Evolutionary conservation across 2,329 filamentous ascomycete genomes (phyloP).

Genomic region (Penicillium capsulatum): DNA sequence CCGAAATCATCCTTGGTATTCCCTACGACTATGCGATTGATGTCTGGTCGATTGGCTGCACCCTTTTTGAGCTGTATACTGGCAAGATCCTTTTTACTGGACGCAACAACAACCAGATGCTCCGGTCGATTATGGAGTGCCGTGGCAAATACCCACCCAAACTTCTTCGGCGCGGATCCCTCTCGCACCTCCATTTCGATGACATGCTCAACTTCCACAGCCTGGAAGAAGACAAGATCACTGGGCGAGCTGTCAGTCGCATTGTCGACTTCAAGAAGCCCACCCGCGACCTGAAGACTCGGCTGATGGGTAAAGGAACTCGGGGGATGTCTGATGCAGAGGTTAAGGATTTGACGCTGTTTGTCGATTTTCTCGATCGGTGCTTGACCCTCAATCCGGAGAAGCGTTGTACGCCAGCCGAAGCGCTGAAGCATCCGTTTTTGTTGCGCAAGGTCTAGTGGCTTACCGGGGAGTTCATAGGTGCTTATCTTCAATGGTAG

Average conservation of each 20-base stretch:
- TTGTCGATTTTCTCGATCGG: slow-evolving; percentile 81
- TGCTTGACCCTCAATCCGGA: slow-evolving; percentile 88
- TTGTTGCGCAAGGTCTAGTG: slow-evolving; percentile 51
- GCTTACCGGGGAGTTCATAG: background rate
- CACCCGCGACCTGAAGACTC: slow-evolving; percentile 73
- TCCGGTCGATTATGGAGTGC: slow-evolving; percentile 92
- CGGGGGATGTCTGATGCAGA: slow-evolving; percentile 70
- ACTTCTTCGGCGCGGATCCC: slow-evolving; percentile 74
- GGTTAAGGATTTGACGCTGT: slow-evolving; percentile 71
- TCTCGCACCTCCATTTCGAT: slow-evolving; percentile 76
- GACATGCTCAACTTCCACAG: slow-evolving; percentile 78
- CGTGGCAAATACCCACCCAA: slow-evolving; percentile 88
- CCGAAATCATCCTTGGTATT: slow-evolving; percentile 96
- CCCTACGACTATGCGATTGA: slow-evolving; percentile 92
- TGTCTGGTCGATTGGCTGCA: slow-evolving; percentile 97
- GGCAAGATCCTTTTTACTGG: slow-evolving; percentile 96
- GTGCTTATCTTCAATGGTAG: too few relatives aligned
- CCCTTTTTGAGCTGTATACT: slow-evolving; percentile 92
- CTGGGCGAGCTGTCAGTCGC: slow-evolving; percentile 64
- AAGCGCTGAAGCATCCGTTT: slow-evolving; percentile 87
- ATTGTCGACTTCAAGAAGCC: slow-evolving; percentile 58
- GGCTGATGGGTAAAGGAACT: slow-evolving; percentile 67
- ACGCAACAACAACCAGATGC: slow-evolving; percentile 96
- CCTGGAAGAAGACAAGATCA: slow-evolving; percentile 80
- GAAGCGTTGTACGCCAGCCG: slow-evolving; percentile 79